Base-by-base conservation (phyloP, 805 yeast species). In the Candida michaelii region DNA sequence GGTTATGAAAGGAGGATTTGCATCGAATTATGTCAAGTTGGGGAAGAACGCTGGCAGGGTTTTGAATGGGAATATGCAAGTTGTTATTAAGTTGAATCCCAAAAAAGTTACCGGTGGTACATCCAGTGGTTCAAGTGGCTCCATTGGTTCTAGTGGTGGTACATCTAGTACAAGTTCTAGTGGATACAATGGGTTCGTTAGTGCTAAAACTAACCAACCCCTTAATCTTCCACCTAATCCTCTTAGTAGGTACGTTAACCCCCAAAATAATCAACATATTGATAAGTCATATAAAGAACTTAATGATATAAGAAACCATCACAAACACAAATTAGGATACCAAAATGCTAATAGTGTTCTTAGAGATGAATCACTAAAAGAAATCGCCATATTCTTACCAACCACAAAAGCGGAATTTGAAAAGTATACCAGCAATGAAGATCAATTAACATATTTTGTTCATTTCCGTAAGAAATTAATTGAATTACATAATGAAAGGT, bases 1-100 rank as follows among this genome's bases (percentile, higher is more conserved):
- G 2, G 69, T 83, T 5, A 78, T 82, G 72, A 86, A 81, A 51
- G 79, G 76, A 15, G 95, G 96, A 0, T 90, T 83, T 66, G 85
- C 95, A 0, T 69, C 85, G 1, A 84, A 85, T 40, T 91, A 91
- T 55, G 76, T 90, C 4, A 72, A 71, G 48, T 51, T 73, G 1
- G 96, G 96, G 0, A 67, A 71, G 1, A 64, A 73, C n/a, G 80
- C 89, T 0, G 54, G 62, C 12, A 55, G 54, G 1, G 69, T 89
- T 1, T 53, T 83, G 39, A 51, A 54, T 8, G 77, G 76, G 2
- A 56, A 52, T 3, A 67, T 69, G 44, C 66, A 58, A 36, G 71
- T 86, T n/a, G 58, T 62, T 6, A 77, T 85, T 67, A 64, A 72
- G 13, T 82, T 83, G 57, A 33, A 38, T 21, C 37, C 37, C 14